phyloP scores from a whole-genome alignment of 495 filamentous ascomycete genomes.

The Chaetomium cochliodes region DNA sequence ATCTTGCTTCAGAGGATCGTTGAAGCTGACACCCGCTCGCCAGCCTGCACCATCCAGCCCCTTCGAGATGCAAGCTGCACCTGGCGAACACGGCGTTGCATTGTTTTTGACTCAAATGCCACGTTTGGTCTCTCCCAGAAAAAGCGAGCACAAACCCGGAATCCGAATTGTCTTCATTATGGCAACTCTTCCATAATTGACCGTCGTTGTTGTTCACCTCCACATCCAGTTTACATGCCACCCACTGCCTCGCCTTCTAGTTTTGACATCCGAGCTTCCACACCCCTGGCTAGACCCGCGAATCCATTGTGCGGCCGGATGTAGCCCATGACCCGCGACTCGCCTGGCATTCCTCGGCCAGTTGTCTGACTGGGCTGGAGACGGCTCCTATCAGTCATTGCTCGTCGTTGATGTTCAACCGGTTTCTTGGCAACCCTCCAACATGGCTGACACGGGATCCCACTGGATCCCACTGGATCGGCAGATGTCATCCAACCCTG shows the following conservation, averaged over 20 bases:
- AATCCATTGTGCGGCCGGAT: neutral
- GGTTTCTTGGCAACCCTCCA: conserved; percentile 11
- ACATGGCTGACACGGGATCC: neutral
- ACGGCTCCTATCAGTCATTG: neutral
- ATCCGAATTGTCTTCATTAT: neutral
- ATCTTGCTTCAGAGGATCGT: neutral
- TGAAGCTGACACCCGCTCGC: neutral
- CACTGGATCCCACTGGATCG: conserved; percentile 10
- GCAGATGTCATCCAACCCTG: conserved; percentile 12
- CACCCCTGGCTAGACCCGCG: conserved; percentile 10
- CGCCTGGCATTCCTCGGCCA: neutral
- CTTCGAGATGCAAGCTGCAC: neutral
- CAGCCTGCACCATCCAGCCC: neutral
- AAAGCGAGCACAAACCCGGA: neutral
- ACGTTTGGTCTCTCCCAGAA: neutral
- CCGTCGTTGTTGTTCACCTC: conserved; percentile 2
- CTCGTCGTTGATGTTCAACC: conserved; percentile 8
- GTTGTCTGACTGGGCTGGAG: neutral
- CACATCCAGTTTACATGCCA: neutral
- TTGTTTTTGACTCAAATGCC: neutral
- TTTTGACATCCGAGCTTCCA: conserved; percentile 18
- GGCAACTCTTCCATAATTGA: neutral
- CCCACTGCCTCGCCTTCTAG: conserved; percentile 18
- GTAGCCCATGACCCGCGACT: neutral
- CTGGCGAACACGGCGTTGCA: neutral